Evolutionary conservation across 164 flowering plant genomes (phyloP).

Genomic region (Vitis labrusca): DNA sequence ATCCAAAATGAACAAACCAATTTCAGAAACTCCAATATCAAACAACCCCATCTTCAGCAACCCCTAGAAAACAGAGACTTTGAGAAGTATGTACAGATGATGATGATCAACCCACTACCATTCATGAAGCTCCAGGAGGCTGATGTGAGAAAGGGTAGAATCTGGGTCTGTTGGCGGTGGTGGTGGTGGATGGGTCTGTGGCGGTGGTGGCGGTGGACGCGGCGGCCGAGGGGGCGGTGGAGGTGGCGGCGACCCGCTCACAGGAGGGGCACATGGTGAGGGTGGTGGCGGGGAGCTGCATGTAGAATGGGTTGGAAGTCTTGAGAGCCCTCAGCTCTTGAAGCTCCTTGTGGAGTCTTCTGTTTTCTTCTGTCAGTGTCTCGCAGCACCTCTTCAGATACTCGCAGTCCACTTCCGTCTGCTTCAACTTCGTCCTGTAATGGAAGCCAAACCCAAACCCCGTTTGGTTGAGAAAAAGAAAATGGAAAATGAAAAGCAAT

Average conservation of each 20-base stretch:
- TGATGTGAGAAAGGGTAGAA: conserved; percentile 21
- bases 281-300: conserved; percentile 26
- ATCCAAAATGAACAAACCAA: too few species aligned
- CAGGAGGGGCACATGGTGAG: conserved; percentile 31
- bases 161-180: conserved; percentile 16
- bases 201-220: neutral
- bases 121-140: conserved; percentile 10
- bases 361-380: conserved; percentile 24
- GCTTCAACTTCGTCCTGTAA: conserved; percentile 25
- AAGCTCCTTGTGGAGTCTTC: conserved; percentile 24
- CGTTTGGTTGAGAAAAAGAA: too few species aligned
- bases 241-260: conserved; percentile 17
- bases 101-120: too few species aligned
- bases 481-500: too few species aligned
- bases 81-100: neutral
- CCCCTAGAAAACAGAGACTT: neutral
- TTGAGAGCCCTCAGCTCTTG: conserved; percentile 25
- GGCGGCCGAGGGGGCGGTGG: conserved; percentile 7
- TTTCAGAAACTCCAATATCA: too few species aligned
- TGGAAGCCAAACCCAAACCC: neutral
- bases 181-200: neutral
- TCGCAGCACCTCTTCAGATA: conserved; percentile 25
- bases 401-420: conserved; percentile 28
- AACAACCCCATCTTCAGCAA: too few species aligned
- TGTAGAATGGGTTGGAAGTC: conserved; percentile 13